These are phyloP conservation scores for Gentiana macrophylla DNA, from an alignment of 257 asterid species.

Conservation along the genomic window DNA sequence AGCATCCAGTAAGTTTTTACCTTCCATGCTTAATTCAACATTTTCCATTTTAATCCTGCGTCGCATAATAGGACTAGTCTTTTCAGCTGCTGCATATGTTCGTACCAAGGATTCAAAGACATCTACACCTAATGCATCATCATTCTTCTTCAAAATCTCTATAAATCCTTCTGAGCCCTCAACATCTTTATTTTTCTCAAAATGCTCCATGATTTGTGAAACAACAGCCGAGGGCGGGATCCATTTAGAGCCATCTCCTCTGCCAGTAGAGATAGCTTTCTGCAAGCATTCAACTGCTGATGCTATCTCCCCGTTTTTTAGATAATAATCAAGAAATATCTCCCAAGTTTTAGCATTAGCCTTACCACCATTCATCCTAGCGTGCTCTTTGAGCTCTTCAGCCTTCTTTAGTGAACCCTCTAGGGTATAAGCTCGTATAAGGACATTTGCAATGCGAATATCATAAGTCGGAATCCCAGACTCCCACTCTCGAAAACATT, in stretches of 20 bases:
- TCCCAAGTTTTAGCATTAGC: conserved; percentile 90
- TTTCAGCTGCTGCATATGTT: conserved; percentile 69
- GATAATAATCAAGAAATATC: conserved; percentile 56
- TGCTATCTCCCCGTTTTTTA: conserved; percentile 44
- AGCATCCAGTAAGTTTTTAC: conserved; percentile 45
- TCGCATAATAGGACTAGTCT: conserved; percentile 47
- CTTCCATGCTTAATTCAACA: conserved; percentile 64
- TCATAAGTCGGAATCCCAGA: conserved; percentile 46
- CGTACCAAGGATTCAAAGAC: conserved; percentile 59
- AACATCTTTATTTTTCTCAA: conserved; percentile 59
- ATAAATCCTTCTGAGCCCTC: conserved; percentile 60
- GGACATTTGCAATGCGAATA: conserved; percentile 65
- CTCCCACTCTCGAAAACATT: conserved; percentile 80
- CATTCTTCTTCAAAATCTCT: conserved; percentile 44
- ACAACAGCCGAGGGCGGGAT: conserved; percentile 35
- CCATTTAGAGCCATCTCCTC: conserved; percentile 64
- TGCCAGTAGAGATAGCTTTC: conserved; percentile 50
- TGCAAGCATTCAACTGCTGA: conserved; percentile 47
- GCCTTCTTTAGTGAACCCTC: conserved; percentile 53
- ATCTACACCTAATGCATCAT: conserved; percentile 31
- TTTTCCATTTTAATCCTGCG: conserved; percentile 83
- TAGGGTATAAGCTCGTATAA: conserved; percentile 64
- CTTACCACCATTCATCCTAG: conserved; percentile 51
- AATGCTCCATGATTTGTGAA: conserved; percentile 42
- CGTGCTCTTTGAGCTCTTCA: conserved; percentile 44